Base-by-base conservation (phyloP, 2,329 filamentous ascomycete genomes). In the Colletotrichum sp. region DNA sequence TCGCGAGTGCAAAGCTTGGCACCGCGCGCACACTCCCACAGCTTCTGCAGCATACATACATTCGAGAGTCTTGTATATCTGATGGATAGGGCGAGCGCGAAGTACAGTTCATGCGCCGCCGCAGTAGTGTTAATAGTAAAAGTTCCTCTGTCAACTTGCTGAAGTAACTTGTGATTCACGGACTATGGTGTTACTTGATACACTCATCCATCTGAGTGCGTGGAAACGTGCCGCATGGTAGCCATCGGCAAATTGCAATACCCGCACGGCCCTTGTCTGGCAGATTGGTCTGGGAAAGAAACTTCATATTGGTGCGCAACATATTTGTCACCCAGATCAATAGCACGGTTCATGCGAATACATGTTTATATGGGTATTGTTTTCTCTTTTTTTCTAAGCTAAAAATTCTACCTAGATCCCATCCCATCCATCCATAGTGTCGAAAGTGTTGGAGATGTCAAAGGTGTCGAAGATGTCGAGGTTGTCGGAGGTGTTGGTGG, bases 21-120 rank as follows among this genome's bases (percentile, higher is more conserved):
- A 26, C 2, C 12, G 66, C 32, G 49, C 26, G 49, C 57, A 76
- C 44, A 36, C 26, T n/a, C 60, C 21, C 30, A 21, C 30, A 21
- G 60, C 62, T 75, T 75, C 71, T 62, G 7, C 52, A 64, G 75
- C 72, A 75, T 76, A 65, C 57, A 59, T 30, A 64, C 26, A 28
- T 5, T 24, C 39, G 18, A 39, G 21, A 59, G 16, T 66, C 32
- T 77, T 75, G 74, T 76, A 76, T 73, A 76, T 39, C 49, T 34
- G 44, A 32, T 52, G 64, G 59, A 68, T 36, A 24, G 26, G 2
- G 30, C 30, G 34, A 57, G 18, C 52, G 18, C n/a, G n/a, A 52
- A 62, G 10, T 16, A 60, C 34, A 39, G 24, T 4, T 44, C 3
- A 49, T 30, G 55, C 70, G 60, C 52, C 30, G 39, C n/a, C 7